Evolutionary conservation across 2,329 filamentous ascomycete species (phyloP).

Genomic region (Dactylellina haptotyla): DNA sequence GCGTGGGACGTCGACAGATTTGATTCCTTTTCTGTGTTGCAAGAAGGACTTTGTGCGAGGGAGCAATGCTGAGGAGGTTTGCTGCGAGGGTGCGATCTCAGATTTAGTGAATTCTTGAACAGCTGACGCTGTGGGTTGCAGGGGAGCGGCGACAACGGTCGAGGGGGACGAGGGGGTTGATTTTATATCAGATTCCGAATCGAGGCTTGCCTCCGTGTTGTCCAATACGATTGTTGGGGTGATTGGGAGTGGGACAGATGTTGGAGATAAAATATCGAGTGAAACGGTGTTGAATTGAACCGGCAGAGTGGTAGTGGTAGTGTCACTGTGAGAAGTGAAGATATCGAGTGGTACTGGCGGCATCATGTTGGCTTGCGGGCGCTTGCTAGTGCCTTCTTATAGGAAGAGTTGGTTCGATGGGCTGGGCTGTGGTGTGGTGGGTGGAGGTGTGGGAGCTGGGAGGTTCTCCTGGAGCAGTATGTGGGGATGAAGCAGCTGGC

Average conservation of each 20-base stretch:
- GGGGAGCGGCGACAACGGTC: conserved; percentile 39
- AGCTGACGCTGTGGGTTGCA: conserved; percentile 17
- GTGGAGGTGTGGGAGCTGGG: conserved; percentile 21
- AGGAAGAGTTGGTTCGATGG: conserved; percentile 39
- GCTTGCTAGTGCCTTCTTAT: conserved; percentile 53
- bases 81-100: conserved; percentile 12
- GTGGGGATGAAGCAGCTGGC: conserved; percentile 28
- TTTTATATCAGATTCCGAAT: conserved; percentile 37
- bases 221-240: conserved; percentile 42
- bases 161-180: conserved; percentile 39
- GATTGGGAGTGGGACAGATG: conserved; percentile 41
- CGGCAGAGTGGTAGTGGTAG: conserved; percentile 1
- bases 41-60: conserved; percentile 47
- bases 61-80: conserved; percentile 12
- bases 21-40: conserved; percentile 49
- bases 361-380: conserved; percentile 47
- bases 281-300: no score
- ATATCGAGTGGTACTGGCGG: conserved; percentile 52
- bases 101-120: conserved; percentile 12
- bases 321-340: conserved; percentile 6
- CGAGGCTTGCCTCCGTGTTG: conserved; percentile 16
- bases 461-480: conserved; percentile 12
- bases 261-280: no score
- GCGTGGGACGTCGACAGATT: conserved; percentile 50
- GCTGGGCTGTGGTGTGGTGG: conserved; percentile 27